phyloP scores from a whole-genome alignment of 1,139 yeast genomes.

The Yamadazyma sp. region DNA sequence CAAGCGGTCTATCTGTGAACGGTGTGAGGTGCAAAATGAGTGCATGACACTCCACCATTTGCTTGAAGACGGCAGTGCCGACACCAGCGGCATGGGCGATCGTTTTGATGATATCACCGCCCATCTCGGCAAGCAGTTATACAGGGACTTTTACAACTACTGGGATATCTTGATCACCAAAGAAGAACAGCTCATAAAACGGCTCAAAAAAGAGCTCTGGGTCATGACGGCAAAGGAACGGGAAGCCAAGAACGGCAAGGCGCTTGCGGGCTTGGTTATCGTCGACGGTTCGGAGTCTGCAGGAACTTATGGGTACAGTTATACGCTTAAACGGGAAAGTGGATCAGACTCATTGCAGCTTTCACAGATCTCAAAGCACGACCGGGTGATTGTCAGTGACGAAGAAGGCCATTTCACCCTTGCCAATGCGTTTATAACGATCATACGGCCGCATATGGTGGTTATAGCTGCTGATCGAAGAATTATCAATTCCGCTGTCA shows the following conservation, averaged over 20 bases:
- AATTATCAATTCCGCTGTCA: slow-evolving; percentile 46
- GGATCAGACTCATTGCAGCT: slow-evolving; percentile 23
- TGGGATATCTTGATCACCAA: slow-evolving; percentile 76
- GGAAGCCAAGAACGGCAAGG: slow-evolving; percentile 60
- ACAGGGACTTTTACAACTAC: slow-evolving; percentile 56
- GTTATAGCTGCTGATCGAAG: slow-evolving; percentile 51
- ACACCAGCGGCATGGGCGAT: slow-evolving; percentile 45
- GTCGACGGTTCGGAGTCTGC: slow-evolving; percentile 26
- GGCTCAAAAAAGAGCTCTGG: slow-evolving; percentile 68
- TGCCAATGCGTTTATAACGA: slow-evolving; percentile 58
- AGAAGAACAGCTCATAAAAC: slow-evolving; percentile 64
- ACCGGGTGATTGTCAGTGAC: slow-evolving; percentile 72
- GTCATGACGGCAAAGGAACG: slow-evolving; percentile 58
- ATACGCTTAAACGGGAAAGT: slow-evolving; percentile 45
- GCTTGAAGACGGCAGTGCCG: slow-evolving; percentile 55
- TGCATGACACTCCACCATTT: slow-evolving; percentile 73
- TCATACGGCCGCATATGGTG: slow-evolving; percentile 29
- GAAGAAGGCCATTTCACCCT: slow-evolving; percentile 77
- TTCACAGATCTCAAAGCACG: slow-evolving; percentile 51
- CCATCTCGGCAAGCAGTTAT: slow-evolving; percentile 42
- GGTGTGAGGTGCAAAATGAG: slow-evolving; percentile 58
- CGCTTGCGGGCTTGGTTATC: slow-evolving; percentile 50
- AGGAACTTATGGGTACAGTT: slow-evolving; percentile 22
- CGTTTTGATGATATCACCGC: slow-evolving; percentile 50
- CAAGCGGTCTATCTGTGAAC: slow-evolving; percentile 59